Conservation (phyloP, 352 stramenopile genomes). For the Achlya hypogyna region DNA sequence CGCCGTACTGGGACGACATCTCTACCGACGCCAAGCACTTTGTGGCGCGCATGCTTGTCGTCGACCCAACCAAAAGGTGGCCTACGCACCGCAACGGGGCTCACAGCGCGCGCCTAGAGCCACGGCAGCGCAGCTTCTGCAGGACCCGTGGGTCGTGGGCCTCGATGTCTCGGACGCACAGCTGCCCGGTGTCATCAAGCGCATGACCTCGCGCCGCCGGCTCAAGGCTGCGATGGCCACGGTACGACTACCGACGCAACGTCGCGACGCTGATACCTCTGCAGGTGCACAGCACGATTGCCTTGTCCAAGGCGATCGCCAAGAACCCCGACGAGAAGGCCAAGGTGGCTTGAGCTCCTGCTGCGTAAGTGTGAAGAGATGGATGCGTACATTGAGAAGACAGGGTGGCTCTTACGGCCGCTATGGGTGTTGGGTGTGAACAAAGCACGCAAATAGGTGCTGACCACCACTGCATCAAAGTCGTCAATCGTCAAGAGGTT, state of each 20-base stretch:
- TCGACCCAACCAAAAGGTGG: constrained; percentile 63
- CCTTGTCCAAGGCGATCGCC: not conserved
- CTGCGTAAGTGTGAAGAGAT: no score
- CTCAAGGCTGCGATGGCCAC: constrained; percentile 11
- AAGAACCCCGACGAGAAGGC: not conserved
- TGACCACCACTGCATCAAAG: no score
- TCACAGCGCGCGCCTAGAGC: constrained; percentile 25
- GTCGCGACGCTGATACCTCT: not conserved
- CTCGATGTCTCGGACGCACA: constrained; percentile 27
- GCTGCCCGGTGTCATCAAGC: constrained; percentile 3
- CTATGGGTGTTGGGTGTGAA: no score
- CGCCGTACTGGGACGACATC: constrained; percentile 85
- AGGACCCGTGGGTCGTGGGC: constrained; percentile 68
- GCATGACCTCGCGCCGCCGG: constrained; percentile 1
- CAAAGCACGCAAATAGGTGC: no score
- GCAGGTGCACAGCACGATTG: not conserved
- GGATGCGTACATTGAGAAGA: no score
- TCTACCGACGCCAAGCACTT: constrained; percentile 86
- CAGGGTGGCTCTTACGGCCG: no score
- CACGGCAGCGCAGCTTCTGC: constrained; percentile 42
- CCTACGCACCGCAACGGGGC: constrained; percentile 1
- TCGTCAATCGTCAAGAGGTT: no score
- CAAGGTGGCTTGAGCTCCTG: constrained; percentile 10
- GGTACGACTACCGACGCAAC: not conserved
- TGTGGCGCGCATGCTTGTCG: constrained; percentile 74